Conservation (phyloP, 2,329 filamentous ascomycete species). For the Lachnellula subtilissima region DNA sequence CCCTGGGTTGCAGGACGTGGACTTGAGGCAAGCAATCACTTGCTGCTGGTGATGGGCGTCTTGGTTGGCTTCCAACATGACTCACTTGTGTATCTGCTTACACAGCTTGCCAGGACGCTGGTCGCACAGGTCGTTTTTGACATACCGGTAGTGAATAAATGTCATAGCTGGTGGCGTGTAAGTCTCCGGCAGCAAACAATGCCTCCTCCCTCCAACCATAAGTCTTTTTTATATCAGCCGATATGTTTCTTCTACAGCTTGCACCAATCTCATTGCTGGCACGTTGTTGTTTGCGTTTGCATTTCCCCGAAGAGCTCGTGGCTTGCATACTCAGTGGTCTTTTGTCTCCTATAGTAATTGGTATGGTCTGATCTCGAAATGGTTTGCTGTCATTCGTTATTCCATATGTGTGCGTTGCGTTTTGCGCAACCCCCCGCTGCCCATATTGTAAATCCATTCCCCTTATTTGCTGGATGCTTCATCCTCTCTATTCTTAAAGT, state of each 20-base stretch:
- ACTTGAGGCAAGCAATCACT: background rate
- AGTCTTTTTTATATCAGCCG: background rate
- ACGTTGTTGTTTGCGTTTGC: background rate
- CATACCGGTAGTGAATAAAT: background rate
- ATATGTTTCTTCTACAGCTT: background rate
- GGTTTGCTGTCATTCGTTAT: background rate
- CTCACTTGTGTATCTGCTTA: background rate
- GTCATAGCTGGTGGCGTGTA: background rate
- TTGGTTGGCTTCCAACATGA: background rate
- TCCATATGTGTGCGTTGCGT: background rate
- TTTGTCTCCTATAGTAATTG: background rate
- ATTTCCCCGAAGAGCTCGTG: background rate
- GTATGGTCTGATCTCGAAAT: background rate
- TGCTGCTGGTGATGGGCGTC: conserved; percentile 1
- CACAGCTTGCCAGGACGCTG: background rate
- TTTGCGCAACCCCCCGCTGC: background rate
- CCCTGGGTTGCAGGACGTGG: background rate
- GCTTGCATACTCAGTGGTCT: background rate
- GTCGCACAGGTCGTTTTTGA: background rate
- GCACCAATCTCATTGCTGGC: background rate
- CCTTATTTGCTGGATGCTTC: background rate
- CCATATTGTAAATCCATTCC: background rate
- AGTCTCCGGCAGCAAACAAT: conserved; percentile 7
- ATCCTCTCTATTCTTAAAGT: background rate
- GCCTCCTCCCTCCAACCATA: background rate